A percentile compares a stretch with the other conserved stretches of the same genome.
These are phyloP conservation scores for Posidonia oceanica DNA, from an alignment of 116 monocot species.

Conservation along the genomic window DNA sequence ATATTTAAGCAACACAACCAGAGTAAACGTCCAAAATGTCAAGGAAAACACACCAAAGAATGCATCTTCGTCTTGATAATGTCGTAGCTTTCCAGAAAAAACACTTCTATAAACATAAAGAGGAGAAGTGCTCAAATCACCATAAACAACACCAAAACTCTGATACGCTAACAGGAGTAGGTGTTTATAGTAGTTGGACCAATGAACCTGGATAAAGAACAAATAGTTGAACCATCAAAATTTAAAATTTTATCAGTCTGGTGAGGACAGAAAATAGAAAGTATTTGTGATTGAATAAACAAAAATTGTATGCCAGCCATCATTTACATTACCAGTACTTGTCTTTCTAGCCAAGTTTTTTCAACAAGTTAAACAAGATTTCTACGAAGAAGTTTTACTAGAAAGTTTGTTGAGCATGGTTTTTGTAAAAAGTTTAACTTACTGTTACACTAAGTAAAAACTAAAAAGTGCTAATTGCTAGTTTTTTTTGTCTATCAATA, in stretches of 20 bases:
- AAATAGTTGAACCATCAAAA: not conserved
- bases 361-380: no score
- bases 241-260: not conserved
- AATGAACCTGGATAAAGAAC: conserved; percentile 12
- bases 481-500: no score
- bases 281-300: no score
- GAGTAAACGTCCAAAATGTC: conserved; percentile 37
- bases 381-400: no score
- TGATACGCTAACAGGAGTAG: conserved; percentile 33
- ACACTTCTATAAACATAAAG: conserved; percentile 28
- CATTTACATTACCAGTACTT: no score
- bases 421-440: no score
- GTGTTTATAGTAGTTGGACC: conserved; percentile 6
- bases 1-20: conserved; percentile 29
- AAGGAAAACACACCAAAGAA: conserved; percentile 34
- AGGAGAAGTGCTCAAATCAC: conserved; percentile 35
- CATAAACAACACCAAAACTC: conserved; percentile 43
- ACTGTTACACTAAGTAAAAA: no score
- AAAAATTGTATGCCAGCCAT: no score
- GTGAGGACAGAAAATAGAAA: not conserved
- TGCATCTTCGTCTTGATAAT: conserved; percentile 21
- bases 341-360: not conserved
- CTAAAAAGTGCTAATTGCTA: no score
- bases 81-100: conserved; percentile 20
- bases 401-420: no score